Conservation (phyloP, 768 basidiomycete species). For the Termitomyces sp. region DNA sequence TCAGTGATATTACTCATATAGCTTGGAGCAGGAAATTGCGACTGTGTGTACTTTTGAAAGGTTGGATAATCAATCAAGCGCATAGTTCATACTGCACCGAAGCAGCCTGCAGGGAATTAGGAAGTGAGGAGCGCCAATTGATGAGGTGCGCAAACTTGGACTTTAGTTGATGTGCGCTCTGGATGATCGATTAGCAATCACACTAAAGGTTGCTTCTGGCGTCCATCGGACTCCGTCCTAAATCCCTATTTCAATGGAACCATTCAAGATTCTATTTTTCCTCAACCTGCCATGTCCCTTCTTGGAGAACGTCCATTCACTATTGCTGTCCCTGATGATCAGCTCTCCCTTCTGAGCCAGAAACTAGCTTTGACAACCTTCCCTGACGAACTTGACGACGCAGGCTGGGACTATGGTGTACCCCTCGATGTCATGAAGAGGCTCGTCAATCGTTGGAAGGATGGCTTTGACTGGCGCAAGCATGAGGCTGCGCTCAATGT, state of each 20-base stretch:
- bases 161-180: no score
- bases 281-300: conserved; percentile 3
- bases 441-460: conserved; percentile 43
- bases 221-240: no score
- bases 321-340: conserved; percentile 41
- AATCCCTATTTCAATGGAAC: not conserved
- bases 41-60: no score
- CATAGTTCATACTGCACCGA: no score
- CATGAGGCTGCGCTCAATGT: conserved; percentile 50
- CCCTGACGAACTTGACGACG: conserved; percentile 55
- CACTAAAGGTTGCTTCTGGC: not conserved
- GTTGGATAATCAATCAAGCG: no score
- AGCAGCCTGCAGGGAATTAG: no score
- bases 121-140: no score
- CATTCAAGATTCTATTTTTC: not conserved
- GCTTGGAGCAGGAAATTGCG: no score
- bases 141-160: no score
- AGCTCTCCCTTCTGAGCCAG: conserved; percentile 34
- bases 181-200: no score
- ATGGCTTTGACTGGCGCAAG: conserved; percentile 54
- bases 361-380: conserved; percentile 47
- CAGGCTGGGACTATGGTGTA: conserved; percentile 44
- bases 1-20: no score
- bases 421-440: conserved; percentile 48
- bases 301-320: conserved; percentile 33